These are phyloP conservation scores for Apostasia shenzhenica DNA, from an alignment of 106 monocot genomes.

Conservation along the genomic window DNA sequence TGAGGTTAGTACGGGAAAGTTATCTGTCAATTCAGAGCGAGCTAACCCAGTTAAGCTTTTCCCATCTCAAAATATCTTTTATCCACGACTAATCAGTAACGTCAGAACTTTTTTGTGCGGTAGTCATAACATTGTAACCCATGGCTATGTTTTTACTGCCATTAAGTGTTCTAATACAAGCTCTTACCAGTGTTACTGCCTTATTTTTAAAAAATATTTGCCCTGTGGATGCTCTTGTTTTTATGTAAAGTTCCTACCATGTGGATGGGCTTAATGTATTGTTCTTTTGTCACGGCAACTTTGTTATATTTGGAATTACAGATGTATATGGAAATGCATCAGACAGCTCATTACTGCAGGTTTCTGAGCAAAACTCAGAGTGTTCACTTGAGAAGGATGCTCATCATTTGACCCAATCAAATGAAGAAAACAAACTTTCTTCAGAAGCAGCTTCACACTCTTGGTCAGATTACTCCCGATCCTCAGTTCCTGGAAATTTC, in stretches of 20 bases:
- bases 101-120: too few species aligned
- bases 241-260: too few species aligned
- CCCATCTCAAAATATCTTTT: not conserved
- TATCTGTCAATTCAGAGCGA: slow-evolving; percentile 7
- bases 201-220: too few species aligned
- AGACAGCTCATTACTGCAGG: not conserved
- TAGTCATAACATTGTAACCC: too few species aligned
- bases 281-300: too few species aligned
- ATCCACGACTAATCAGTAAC: not conserved
- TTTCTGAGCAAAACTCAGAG: slow-evolving; percentile 8
- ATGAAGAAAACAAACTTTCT: slow-evolving; percentile 2
- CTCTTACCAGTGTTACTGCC: too few species aligned
- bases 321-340: slow-evolving; percentile 11
- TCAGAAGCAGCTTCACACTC: not conserved
- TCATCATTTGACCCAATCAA: slow-evolving; percentile 2
- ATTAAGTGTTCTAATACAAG: too few species aligned
- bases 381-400: not conserved
- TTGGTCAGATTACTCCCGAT: not conserved
- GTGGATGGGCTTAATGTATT: too few species aligned
- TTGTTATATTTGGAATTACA: slow-evolving; percentile 9
- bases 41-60: slow-evolving; percentile 52
- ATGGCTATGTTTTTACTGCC: too few species aligned
- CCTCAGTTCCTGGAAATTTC: slow-evolving; percentile 15
- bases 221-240: too few species aligned
- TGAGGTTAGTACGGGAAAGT: not conserved